These are phyloP conservation scores for Phytophthora podocarpi DNA, from an alignment of 352 stramenopile species.

Conservation along the genomic window DNA sequence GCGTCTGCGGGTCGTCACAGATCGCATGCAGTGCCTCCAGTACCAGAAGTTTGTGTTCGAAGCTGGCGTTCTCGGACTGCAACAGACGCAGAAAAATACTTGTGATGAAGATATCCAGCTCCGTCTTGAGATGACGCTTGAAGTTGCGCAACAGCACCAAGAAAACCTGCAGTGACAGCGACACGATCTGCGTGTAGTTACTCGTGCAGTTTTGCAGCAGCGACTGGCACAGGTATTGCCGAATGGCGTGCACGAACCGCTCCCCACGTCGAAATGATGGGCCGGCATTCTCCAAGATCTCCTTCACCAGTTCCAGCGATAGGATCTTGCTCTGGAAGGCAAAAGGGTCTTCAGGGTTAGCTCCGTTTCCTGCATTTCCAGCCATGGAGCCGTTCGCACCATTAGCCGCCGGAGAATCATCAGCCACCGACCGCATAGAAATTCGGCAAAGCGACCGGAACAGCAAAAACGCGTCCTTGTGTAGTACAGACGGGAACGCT, in stretches of 20 bases:
- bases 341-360: conserved; percentile 87
- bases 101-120: conserved; percentile 99
- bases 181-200: conserved; percentile 96
- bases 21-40: conserved; percentile 97
- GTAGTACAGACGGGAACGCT: conserved; percentile 95
- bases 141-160: conserved; percentile 94
- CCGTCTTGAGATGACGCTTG: conserved; percentile 95
- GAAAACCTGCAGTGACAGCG: conserved; percentile 98
- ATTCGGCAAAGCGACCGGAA: conserved; percentile 97
- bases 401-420: conserved; percentile 75
- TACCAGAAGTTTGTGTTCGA: conserved; percentile 98
- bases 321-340: conserved; percentile 97
- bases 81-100: conserved; percentile 98
- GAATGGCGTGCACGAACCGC: conserved; percentile 97
- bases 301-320: conserved; percentile 96
- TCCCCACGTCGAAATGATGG: conserved; percentile 94
- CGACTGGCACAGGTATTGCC: conserved; percentile 95
- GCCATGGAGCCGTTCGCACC: conserved; percentile 21
- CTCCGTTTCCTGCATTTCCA: conserved; percentile 32
- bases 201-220: conserved; percentile 99
- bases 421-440: conserved; percentile 90
- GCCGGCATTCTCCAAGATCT: conserved; percentile 96
- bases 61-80: conserved; percentile 96
- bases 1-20: conserved; percentile 93
- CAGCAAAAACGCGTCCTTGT: conserved; percentile 98